phyloP scores from a whole-genome alignment of 306 rosid genomes.

The Cucurbita maxima region DNA sequence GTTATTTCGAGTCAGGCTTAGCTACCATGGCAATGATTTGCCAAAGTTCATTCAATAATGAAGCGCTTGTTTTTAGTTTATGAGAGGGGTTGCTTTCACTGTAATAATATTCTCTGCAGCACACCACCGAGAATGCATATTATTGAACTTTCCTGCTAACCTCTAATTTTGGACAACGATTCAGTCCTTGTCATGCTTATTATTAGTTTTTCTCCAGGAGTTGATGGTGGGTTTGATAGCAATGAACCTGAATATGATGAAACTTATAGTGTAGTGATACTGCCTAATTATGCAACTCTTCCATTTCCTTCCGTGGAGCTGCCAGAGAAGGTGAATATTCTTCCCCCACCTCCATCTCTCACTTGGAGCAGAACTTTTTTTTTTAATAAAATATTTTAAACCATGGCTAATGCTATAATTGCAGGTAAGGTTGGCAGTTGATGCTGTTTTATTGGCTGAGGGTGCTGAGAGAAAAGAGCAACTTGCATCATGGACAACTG shows the following conservation, averaged over 20 bases:
- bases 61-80: background rate
- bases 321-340: conserved; percentile 74
- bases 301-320: conserved; percentile 92
- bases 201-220: conserved; percentile 29
- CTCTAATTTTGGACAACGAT: background rate
- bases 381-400: background rate
- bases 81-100: background rate
- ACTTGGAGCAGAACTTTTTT: background rate
- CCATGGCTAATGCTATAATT: background rate
- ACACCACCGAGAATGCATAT: background rate
- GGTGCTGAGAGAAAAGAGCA: conserved; percentile 85
- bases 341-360: background rate
- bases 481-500: conserved; percentile 90
- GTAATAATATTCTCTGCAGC: background rate
- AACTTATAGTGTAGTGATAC: conserved; percentile 41
- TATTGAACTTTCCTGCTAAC: background rate
- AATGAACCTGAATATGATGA: conserved; percentile 67
- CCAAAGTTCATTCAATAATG: background rate
- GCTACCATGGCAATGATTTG: background rate
- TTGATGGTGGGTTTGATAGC: conserved; percentile 91
- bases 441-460: conserved; percentile 62
- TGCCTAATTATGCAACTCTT: conserved; percentile 68
- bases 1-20: background rate
- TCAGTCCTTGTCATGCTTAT: background rate
- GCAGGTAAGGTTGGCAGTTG: conserved; percentile 89